Evolutionary conservation across 2,329 filamentous ascomycete species (phyloP).

Genomic region (Fusarium virguliforme): DNA sequence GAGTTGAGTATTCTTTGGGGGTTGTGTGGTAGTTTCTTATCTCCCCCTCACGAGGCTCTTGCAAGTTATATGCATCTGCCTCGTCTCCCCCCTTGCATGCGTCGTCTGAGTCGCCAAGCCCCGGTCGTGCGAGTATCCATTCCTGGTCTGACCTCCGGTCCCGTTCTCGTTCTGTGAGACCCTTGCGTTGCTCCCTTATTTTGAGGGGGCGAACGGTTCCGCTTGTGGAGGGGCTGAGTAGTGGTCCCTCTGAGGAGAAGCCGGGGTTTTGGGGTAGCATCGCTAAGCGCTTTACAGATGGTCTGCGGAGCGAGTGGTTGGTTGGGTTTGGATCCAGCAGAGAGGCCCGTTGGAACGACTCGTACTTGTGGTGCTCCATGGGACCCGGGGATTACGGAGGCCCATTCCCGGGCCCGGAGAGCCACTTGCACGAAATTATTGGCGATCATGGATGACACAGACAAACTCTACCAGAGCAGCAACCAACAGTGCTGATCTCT

Average conservation of each 20-base stretch:
- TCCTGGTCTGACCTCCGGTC: conserved; percentile 1
- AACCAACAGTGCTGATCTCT: background rate
- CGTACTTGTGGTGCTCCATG: background rate
- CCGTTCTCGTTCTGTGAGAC: background rate
- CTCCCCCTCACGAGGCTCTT: background rate
- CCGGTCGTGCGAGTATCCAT: background rate
- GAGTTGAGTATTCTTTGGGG: background rate
- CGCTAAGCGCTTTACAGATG: background rate
- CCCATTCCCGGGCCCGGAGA: background rate
- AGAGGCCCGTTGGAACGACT: background rate
- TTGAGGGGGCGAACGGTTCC: background rate
- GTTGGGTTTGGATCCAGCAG: background rate
- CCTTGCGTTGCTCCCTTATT: too few species aligned
- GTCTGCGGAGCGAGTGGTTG: background rate
- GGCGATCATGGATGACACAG: conserved; percentile 3
- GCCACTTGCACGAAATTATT: conserved; percentile 4
- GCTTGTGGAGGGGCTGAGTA: too few species aligned
- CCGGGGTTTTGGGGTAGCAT: background rate
- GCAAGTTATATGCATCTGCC: background rate
- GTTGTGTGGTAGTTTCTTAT: background rate
- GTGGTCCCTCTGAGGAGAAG: background rate
- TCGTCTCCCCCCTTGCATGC: background rate
- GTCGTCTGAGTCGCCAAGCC: background rate
- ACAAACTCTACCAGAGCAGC: background rate
- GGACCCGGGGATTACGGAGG: background rate